Base-by-base conservation (phyloP, 140 eudicot species). In the Senecio squalidus region DNA sequence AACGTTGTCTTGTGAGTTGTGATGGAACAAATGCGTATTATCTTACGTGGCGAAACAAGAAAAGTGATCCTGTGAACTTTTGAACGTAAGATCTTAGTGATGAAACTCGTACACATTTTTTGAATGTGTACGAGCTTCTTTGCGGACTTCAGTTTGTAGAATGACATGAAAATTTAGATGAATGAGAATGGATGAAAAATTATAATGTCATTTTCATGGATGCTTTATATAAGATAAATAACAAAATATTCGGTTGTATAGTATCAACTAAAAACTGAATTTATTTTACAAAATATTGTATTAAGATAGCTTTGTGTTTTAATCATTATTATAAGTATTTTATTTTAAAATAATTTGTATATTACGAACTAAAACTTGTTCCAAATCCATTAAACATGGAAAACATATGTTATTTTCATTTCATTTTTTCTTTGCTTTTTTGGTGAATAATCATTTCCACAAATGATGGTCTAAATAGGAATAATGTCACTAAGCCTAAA, bases 61-160 rank as follows among this genome's bases (percentile, higher is more conserved):
- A 72, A 64, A 41, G 55, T 48, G 33, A 46, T 38, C 23, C 53
- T 58, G 1, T 45, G 63, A 6, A 58, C 21, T 47, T 64, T 73
- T 16, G 80, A 75, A 51, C 43, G 78, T 21, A 78, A n/a, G 10
- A 46, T 54, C 53, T 30, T 58, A 14, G n/a, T n/a, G n/a, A 48
- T 66, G 64, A 83, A 69, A 83, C 79, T 83, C 56, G 51, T 76
- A 80, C 92, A 83, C 60, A 77, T 56, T 21, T 67, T 76, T 14
- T 44, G 74, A 62, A 76, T 77, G 54, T 76, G 77, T 60, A 55
- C 22, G 79, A 79, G 79, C 86, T 76, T 80, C 55, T 71, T 80
- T 34, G 62, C 15, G 1, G 64, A 60, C 46, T 71, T 69, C 63
- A 68, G 61, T 56, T 67, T 59, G 45, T 55, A 71, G 68, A 75